Conservation (phyloP, 805 yeast genomes). For the Grigorovia humatica region DNA sequence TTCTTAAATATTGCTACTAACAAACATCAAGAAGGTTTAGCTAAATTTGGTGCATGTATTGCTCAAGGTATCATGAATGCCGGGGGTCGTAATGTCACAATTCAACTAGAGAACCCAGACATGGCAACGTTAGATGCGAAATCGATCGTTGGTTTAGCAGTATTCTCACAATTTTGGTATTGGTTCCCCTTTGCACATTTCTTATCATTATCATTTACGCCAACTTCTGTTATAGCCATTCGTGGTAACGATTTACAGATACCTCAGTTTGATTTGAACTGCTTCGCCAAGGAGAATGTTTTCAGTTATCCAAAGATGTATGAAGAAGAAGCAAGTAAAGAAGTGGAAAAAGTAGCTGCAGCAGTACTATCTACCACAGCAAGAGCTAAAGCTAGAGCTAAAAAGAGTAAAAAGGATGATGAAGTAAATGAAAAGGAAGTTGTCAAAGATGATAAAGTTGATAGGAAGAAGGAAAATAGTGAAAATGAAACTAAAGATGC, state of each 20-base stretch:
- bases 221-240: conserved; percentile 84
- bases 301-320: conserved; percentile 86
- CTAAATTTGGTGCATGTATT: conserved; percentile 93
- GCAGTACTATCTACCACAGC: conserved; percentile 93
- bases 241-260: conserved; percentile 67
- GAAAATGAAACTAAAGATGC: conserved; percentile 15
- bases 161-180: conserved; percentile 92
- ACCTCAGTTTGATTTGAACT: conserved; percentile 72
- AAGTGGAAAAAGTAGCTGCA: conserved; percentile 79
- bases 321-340: conserved; percentile 69
- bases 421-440: conserved; percentile 28
- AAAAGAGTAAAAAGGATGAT: conserved; percentile 46
- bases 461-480: conserved; percentile 16
- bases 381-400: conserved; percentile 88
- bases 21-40: conserved; percentile 93
- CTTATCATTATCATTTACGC: conserved; percentile 80
- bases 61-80: conserved; percentile 98
- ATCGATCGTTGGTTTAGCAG: conserved; percentile 83
- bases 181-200: conserved; percentile 98
- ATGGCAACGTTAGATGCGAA: conserved; percentile 84
- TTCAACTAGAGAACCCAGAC: conserved; percentile 76
- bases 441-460: conserved; percentile 15
- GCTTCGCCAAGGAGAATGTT: conserved; percentile 67
- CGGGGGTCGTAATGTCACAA: conserved; percentile 96
- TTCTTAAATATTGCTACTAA: conserved; percentile 68